Conservation (phyloP, 768 basidiomycete species). For the Agrocybe praecox region DNA sequence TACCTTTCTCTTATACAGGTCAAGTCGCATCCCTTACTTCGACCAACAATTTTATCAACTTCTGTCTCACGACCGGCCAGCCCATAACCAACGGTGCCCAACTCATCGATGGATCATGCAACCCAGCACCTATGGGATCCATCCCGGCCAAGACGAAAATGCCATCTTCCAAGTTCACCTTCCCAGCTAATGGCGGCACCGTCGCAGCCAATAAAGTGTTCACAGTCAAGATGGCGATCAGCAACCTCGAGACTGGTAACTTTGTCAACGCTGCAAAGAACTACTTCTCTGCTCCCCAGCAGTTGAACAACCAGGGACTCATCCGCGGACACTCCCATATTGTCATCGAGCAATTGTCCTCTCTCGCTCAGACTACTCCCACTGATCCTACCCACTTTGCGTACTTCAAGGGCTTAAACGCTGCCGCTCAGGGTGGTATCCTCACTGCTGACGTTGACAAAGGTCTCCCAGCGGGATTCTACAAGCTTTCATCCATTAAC, state of each 20-base stretch:
- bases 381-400: constrained; percentile 54
- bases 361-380: constrained; percentile 45
- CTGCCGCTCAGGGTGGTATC: constrained; percentile 46
- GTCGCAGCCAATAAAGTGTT: constrained; percentile 50
- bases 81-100: constrained; percentile 60
- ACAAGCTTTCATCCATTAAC: constrained; percentile 64
- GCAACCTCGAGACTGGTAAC: constrained; percentile 50
- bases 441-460: constrained; percentile 53
- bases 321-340: constrained; percentile 64
- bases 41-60: constrained; percentile 70
- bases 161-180: constrained; percentile 53
- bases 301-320: constrained; percentile 50
- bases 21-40: constrained; percentile 59
- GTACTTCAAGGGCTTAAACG: constrained; percentile 61
- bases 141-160: constrained; percentile 50
- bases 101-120: constrained; percentile 55
- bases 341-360: constrained; percentile 52
- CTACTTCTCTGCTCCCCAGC: constrained; percentile 61
- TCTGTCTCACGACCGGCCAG: constrained; percentile 46
- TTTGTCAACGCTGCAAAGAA: constrained; percentile 58
- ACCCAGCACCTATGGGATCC: constrained; percentile 60
- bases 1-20: constrained; percentile 27
- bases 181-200: constrained; percentile 45
- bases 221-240: constrained; percentile 52
- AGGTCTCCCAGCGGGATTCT: constrained; percentile 61